These are phyloP conservation scores for Wickerhamiella vanderwaltii DNA, from an alignment of 805 yeast species.

Conservation along the genomic window DNA sequence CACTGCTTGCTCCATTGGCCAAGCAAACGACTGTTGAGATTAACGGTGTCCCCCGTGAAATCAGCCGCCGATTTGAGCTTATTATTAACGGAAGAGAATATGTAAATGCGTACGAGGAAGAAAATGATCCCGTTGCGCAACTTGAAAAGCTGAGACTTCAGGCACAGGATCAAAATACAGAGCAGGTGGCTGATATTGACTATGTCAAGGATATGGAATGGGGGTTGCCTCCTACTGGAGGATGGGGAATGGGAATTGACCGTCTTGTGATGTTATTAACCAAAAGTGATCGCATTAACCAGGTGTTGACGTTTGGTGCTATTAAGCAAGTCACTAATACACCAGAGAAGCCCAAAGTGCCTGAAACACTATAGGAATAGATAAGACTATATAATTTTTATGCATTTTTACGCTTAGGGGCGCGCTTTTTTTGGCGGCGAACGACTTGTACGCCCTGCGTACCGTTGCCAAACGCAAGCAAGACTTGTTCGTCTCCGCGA, in stretches of 20 bases:
- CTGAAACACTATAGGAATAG: too few species aligned
- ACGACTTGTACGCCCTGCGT: constrained; percentile 24
- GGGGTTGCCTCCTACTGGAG: constrained; percentile 97
- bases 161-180: constrained; percentile 35
- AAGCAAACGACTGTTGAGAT: constrained; percentile 37
- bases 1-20: constrained; percentile 75
- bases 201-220: constrained; percentile 72
- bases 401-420: neutral
- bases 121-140: constrained; percentile 74
- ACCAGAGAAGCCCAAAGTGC: too few species aligned
- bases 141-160: constrained; percentile 50
- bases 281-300: constrained; percentile 43
- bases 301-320: constrained; percentile 11
- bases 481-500: constrained; percentile 26
- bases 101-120: constrained; percentile 93
- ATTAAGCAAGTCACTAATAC: neutral
- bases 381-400: neutral
- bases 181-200: constrained; percentile 55
- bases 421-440: constrained; percentile 6
- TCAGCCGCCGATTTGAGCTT: constrained; percentile 70
- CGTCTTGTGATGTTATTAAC: constrained; percentile 70
- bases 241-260: constrained; percentile 95
- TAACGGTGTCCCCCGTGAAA: constrained; percentile 25
- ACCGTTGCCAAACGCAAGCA: constrained; percentile 29
- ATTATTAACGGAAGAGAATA: constrained; percentile 71